A percentile compares a stretch with the other conserved stretches of the same genome.
Conservation (phyloP, 2,329 filamentous ascomycete genomes). For the Aureobasidium sp. region DNA sequence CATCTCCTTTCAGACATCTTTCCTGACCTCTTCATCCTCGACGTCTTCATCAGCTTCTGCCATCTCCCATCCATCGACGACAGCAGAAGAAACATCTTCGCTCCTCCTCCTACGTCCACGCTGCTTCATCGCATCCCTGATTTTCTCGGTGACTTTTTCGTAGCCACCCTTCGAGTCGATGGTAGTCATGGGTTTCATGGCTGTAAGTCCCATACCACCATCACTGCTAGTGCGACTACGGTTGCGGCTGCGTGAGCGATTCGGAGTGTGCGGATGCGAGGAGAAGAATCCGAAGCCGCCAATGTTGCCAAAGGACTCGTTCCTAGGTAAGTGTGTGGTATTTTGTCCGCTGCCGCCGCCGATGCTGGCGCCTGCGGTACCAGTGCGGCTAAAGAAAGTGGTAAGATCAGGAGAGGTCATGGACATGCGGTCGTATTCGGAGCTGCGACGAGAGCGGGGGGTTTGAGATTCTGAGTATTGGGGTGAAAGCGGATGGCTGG, state of each 20-base stretch:
- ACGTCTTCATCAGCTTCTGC: slow-evolving; percentile 26
- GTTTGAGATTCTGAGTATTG: slow-evolving; percentile 30
- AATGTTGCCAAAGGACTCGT: slow-evolving; percentile 95
- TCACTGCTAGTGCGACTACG: slow-evolving; percentile 63
- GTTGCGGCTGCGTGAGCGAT: slow-evolving; percentile 73
- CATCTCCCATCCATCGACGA: slow-evolving; percentile 30
- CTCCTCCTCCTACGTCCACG: slow-evolving; percentile 70
- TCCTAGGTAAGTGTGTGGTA: slow-evolving; percentile 74
- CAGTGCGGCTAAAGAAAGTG: slow-evolving; percentile 23
- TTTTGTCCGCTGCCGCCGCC: slow-evolving; percentile 40
- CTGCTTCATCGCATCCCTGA: slow-evolving; percentile 86
- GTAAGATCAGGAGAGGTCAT: slow-evolving; percentile 23
- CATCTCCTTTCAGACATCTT: slow-evolving; percentile 10
- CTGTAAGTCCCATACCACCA: slow-evolving; percentile 58
- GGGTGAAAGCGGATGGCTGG: slow-evolving; percentile 37
- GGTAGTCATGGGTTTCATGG: slow-evolving; percentile 74
- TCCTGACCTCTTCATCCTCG: slow-evolving; percentile 23
- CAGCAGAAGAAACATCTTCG: slow-evolving; percentile 26
- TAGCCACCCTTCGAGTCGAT: slow-evolving; percentile 74
- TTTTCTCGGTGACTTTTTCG: slow-evolving; percentile 85
- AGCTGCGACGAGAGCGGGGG: slow-evolving; percentile 26
- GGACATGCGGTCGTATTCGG: slow-evolving; percentile 23
- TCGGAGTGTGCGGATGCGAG: slow-evolving; percentile 85
- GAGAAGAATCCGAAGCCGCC: slow-evolving; percentile 91
- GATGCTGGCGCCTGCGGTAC: slow-evolving; percentile 32